Evolutionary conservation across 2,329 filamentous ascomycete species (phyloP), one percentile per base, ranked within the genome.

Genomic region (Ramichloridium luteum): DNA sequence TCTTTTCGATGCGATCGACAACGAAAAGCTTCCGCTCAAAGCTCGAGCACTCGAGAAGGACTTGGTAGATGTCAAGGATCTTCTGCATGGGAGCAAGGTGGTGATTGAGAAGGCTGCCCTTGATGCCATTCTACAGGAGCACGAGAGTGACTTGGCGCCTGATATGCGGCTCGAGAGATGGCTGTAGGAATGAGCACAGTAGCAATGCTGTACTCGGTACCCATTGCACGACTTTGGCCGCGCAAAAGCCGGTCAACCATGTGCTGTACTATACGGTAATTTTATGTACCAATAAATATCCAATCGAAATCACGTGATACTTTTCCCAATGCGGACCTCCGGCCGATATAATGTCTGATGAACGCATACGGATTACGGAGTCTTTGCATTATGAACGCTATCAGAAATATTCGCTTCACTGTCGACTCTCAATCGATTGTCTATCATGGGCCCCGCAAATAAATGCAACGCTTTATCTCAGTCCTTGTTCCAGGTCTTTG

Each of bases 51-150:
- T 85, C 45, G 69, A 72, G 35, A 65, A 78, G 37, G 63, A 69
- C n/a, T 80, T 93, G 40, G 83, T 98, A 20, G 90, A 96, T 59
- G 84, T 98, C 40, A 98, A 96, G 70, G 82, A 96, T 56, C 59
- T 98, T 42, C 61, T 98, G 44, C 82, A 90, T 63, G 76, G 78
- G 32, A 80, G 81, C 32, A 75, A 85, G 49, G 64, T 98, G 38
- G 76, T 98, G 38, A 74, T 98, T 49, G 90, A 98, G 70, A 74
- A 80, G 55, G 61, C 64, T 25, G 88, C 88, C 20, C 65, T 98
- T 50, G 70, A 77, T 56, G 68, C 72, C 54, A 74, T 96, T 53
- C 68, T 94, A 49, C 60, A 66, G 52, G 60, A 67, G 44, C 85
- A 93, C 53, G 69, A 78, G 62, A 77, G 70, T 50, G 79, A 84